Evolutionary conservation across 768 basidiomycete genomes (phyloP).

Genomic region (Tremella yokohamensis): DNA sequence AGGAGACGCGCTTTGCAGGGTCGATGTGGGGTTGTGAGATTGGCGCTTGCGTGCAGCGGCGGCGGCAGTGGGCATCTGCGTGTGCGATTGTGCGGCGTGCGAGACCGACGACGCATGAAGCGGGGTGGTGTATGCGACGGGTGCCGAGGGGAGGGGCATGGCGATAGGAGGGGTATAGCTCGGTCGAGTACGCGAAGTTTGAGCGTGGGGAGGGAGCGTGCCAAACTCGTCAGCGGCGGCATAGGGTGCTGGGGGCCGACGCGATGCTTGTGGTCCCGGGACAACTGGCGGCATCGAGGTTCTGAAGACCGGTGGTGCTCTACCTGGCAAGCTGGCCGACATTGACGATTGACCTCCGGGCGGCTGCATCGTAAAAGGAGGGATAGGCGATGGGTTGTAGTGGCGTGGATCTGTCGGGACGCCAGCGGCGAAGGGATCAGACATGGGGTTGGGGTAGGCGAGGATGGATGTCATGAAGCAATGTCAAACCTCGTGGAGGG

Average conservation of each 20-base stretch:
- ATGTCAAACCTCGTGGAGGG: slow-evolving; percentile 2
- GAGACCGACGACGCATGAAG: slow-evolving; percentile 26
- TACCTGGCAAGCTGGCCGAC: slow-evolving; percentile 5
- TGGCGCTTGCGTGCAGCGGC: slow-evolving; percentile 21
- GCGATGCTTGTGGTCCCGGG: slow-evolving; percentile 2
- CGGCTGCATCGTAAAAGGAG: slow-evolving; percentile 22
- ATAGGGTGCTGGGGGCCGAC: slow-evolving; percentile 12
- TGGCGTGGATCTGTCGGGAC: background rate
- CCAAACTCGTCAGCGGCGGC: slow-evolving; percentile 34
- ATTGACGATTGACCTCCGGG: slow-evolving; percentile 7
- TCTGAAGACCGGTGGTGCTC: slow-evolving; percentile 2
- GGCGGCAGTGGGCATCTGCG: background rate
- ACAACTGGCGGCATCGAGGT: slow-evolving; percentile 5
- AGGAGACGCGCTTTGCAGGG: slow-evolving; percentile 27
- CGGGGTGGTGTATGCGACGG: slow-evolving; percentile 31
- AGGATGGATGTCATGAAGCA: slow-evolving; percentile 42
- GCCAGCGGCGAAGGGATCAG: slow-evolving; percentile 42
- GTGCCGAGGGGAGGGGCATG: slow-evolving; percentile 30
- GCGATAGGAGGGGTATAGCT: slow-evolving; percentile 20
- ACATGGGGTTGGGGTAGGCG: slow-evolving; percentile 38
- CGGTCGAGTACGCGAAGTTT: slow-evolving; percentile 22
- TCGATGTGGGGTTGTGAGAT: slow-evolving; percentile 46
- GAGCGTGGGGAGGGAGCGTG: slow-evolving; percentile 11
- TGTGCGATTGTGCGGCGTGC: slow-evolving; percentile 17
- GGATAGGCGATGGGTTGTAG: slow-evolving; percentile 14